Base-by-base conservation (phyloP, 1,284 basidiomycete species). In the Afroboletus lepidellus region DNA sequence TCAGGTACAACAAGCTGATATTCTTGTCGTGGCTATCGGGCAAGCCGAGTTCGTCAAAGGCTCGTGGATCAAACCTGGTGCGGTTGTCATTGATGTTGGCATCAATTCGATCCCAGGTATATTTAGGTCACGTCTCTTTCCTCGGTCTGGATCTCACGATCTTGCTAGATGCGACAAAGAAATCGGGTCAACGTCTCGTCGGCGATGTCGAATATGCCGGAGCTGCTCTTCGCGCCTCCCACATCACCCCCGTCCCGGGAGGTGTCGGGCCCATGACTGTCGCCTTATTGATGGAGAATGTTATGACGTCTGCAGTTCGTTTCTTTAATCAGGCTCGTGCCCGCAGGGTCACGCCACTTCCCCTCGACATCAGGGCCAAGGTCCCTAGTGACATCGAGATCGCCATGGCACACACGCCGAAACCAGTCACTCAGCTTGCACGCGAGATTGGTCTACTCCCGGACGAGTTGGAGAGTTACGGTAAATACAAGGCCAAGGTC, bases 181-280 rank as follows among this genome's bases (percentile, higher is more conserved):
- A 99, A 75, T 90, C 91, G 8, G 97, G 97, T 41, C 90, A 96
- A 67, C 89, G 97, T 56, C 83, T 99, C 18, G 94, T 99, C 54
- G 97, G 97, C 45, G 97, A 99, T 72, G 94, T 99, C 53, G 87
- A 98, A 64, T 98, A 85, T 68, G 79, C 80, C 5, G 81, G 87
- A 13, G 96, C 92, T 30, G 76, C 81, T 45, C 69, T 79, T 51
- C 84, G 91, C 56, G 96, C 95, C 8, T 87, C 89, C 5, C 77
- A 87, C 71, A 98, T 99, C 67, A 99, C 97, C 0, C 97, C 97
- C 39, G 97, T 99, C 16, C 97, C 97, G 0, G 94, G 94, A 68
- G 97, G 97, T 58, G 97, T 99, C 50, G 97, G 97, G 21, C 97
- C 97, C 27, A 98, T 98, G 96, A 99, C 97, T 9, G 97, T 99